These are phyloP conservation scores for Ganoderma lucidum DNA, from an alignment of 1,284 basidiomycete genomes.

Conservation along the genomic window DNA sequence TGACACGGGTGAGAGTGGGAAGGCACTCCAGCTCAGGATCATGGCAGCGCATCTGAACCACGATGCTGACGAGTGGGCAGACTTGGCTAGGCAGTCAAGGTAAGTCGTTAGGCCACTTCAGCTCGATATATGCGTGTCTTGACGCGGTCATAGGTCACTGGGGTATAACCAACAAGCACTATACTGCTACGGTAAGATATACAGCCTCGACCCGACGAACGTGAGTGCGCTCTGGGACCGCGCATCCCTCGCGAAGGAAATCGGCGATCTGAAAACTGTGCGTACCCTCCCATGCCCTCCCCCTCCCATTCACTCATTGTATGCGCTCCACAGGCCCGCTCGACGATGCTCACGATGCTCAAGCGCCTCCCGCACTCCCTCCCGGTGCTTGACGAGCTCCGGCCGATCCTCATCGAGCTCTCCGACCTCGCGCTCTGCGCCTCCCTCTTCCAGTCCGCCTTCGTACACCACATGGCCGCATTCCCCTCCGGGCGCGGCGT, in stretches of 20 bases:
- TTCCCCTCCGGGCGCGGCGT: slow-evolving; percentile 46
- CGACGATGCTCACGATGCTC: slow-evolving; percentile 80
- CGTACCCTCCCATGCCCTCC: slow-evolving; percentile 26
- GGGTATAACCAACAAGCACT: slow-evolving; percentile 87
- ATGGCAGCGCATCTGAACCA: slow-evolving; percentile 86
- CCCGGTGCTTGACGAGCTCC: slow-evolving; percentile 81
- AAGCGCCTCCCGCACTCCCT: slow-evolving; percentile 85
- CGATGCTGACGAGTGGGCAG: slow-evolving; percentile 80
- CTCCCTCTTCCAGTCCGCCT: slow-evolving; percentile 67
- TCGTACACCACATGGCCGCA: slow-evolving; percentile 54
- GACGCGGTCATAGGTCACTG: slow-evolving; percentile 33
- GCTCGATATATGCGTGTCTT: background rate
- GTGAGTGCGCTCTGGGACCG: slow-evolving; percentile 92
- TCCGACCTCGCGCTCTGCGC: slow-evolving; percentile 72
- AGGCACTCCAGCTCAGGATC: slow-evolving; percentile 85
- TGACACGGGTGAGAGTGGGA: slow-evolving; percentile 72
- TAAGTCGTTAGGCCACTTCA: slow-evolving; percentile 40
- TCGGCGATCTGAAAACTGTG: slow-evolving; percentile 75
- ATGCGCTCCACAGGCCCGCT: slow-evolving; percentile 64
- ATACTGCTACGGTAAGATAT: slow-evolving; percentile 91
- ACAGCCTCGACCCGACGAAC: slow-evolving; percentile 82
- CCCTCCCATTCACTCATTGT: no score
- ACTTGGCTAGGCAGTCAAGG: slow-evolving; percentile 81
- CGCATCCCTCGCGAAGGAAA: slow-evolving; percentile 82
- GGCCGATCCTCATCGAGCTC: slow-evolving; percentile 79